Percentiles rank a stretch among this genome's conserved stretches.
phyloP scores from a whole-genome alignment of 495 filamentous ascomycete genomes.

The Gamarada debralockiae region DNA sequence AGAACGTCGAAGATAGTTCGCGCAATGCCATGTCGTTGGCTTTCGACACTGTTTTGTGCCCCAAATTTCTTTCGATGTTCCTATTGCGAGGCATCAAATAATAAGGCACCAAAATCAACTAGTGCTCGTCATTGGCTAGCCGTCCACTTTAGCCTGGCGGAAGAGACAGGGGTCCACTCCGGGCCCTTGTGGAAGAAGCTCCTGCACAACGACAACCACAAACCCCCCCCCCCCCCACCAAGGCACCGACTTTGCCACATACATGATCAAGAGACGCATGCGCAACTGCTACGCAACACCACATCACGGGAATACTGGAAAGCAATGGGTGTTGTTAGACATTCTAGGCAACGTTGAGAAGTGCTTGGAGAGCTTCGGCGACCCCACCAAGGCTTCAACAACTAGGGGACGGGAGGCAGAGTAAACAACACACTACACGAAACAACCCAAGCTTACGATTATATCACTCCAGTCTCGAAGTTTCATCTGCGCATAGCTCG shows the following conservation, averaged over 20 bases:
- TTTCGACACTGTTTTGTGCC: neutral
- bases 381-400: conserved; percentile 12
- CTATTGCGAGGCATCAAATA: conserved; percentile 2
- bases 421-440: neutral
- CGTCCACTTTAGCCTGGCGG: neutral
- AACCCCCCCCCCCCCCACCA: neutral
- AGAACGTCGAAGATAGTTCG: conserved; percentile 22
- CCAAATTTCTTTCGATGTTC: conserved; percentile 6
- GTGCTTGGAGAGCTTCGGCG: conserved; percentile 2
- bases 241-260: too few relatives aligned
- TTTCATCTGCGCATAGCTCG: neutral
- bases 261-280: neutral
- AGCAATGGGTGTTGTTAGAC: conserved; percentile 13
- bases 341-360: conserved; percentile 13
- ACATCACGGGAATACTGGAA: neutral
- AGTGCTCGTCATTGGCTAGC: neutral
- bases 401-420: neutral
- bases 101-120: neutral
- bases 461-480: neutral
- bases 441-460: neutral
- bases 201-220: neutral
- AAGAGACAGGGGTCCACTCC: neutral
- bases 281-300: neutral
- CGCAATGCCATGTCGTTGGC: conserved; percentile 25
- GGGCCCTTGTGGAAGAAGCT: neutral